Base-by-base conservation (phyloP, 2,329 filamentous ascomycete genomes). In the Thielaviopsis euricoi region DNA sequence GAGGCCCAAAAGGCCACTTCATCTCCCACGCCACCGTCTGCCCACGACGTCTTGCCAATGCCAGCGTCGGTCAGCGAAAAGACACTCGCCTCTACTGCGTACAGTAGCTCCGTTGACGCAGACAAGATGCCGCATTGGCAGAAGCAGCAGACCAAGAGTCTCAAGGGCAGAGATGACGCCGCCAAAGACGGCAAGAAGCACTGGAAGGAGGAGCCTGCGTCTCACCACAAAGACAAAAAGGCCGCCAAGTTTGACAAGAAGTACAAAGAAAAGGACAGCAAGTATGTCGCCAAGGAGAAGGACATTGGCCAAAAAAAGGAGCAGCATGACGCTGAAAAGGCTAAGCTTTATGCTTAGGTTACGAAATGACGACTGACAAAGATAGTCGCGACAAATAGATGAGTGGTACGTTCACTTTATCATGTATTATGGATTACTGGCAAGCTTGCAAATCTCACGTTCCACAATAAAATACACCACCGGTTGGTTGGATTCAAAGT, bases 251-350 rank as follows among this genome's bases (percentile, higher is more conserved):
- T 48, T 21, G 43, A 48, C n/a, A 48, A 48, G 43, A 48, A 48
- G 43, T n/a, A 48, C 37, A 17, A 33, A 33, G 29, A 15, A n/a
- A 48, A 48, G 21, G 43, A 48, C n/a, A 48, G 43, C 43, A 48
- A 48, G 43, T 48, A 48, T 52, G 43, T n/a, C n/a, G 56, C 52
- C 53, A 23, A 37, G 22, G 58, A 58, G 17, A 55, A 48, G 21
- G 55, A 57, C n/a, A n/a, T n/a, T n/a, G n/a, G n/a, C 51, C 26
- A 51, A 53, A 46, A 53, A 6, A 19, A 52, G 25, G 40, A 21
- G 12, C 17, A 21, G 12, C 17, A 57, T 9, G 21, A 57, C 22
- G 19, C 19, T 6, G 50, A 53, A n/a, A 52, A 57, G 29, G 48
- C 9, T 7, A 23, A 50, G 21, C 19, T 21, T 6, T 53, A 21